Conservation (phyloP, 768 basidiomycete species). For the Candolleomyces eurysporus region DNA sequence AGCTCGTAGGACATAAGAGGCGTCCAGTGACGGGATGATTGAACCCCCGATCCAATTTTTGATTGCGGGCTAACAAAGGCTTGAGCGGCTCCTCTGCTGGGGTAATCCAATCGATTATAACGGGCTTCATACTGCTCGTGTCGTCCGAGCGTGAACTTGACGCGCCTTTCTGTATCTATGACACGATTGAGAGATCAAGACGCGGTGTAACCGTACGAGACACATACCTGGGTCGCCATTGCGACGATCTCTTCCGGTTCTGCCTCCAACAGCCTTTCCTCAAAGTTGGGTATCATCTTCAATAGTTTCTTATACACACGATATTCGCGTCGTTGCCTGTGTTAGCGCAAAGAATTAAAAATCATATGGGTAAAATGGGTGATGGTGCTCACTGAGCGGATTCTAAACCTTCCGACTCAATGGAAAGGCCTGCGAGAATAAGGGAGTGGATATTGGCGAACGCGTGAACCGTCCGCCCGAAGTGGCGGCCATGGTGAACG, state of each 20-base stretch:
- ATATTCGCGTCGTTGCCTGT: not conserved
- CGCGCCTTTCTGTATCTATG: not conserved
- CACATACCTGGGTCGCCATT: not conserved
- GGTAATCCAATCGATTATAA: constrained; percentile 1
- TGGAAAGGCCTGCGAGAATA: not conserved
- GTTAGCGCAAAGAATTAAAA: too few species aligned
- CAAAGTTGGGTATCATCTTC: not conserved
- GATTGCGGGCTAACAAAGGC: not conserved
- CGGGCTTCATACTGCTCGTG: not conserved
- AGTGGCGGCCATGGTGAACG: constrained; percentile 3
- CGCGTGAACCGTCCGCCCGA: not conserved
- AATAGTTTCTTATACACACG: not conserved
- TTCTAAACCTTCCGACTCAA: not conserved
- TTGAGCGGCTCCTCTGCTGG: not conserved
- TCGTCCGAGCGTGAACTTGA: constrained; percentile 2
- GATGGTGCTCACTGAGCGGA: not conserved
- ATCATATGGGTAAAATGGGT: not conserved
- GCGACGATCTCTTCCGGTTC: not conserved
- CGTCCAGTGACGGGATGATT: not conserved
- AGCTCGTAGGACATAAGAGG: not conserved
- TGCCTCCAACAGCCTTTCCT: not conserved
- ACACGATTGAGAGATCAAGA: too few species aligned
- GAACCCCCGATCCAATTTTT: not conserved
- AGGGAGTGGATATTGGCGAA: constrained; percentile 2
- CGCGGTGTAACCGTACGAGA: not conserved